Base-by-base conservation (phyloP, 2,329 filamentous ascomycete species). In the Neopestalotiopsis rosae region DNA sequence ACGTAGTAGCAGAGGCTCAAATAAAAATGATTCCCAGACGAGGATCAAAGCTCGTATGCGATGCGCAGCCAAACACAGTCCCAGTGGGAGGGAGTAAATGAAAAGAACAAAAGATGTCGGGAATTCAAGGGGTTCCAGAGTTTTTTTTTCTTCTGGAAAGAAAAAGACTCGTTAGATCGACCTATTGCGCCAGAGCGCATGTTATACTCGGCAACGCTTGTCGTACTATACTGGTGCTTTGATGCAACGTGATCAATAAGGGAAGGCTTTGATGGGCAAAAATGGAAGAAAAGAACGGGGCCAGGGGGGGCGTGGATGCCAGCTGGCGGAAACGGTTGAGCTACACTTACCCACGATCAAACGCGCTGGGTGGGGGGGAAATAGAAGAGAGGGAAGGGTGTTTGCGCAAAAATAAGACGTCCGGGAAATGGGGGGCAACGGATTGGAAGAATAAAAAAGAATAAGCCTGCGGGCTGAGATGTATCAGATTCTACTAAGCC, bases 231-330 rank as follows among this genome's bases (percentile, higher is more conserved):
- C 45, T 52, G 45, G 45, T 20, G 45, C 45, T 52, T 52, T 52
- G 45, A 52, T 52, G 45, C 45, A 52, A 52, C 45, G 45, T 52
- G 45, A 52, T 52, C 45, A 52, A 52, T n/a, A 17, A 52, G 45
- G 45, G 45, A 52, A 52, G 20, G 45, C n/a, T 52, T 20, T 9
- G 6, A 52, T 52, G 45, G 34, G 34, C 34, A 38, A 38, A 38
- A 38, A 38, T 38, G 34, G 34, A 38, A 38, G 10, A 38, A 38
- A 38, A 38, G 10, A 10, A 38, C 10, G 34, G 45, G 45, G 57
- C 17, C 17, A 24, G 57, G 17, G n/a, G n/a, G 24, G 14, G 24
- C 28, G 20, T 14, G 56, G 56, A 32, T 59, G 57, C 14, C 57
- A 28, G 13, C 14, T 34, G 24, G 24, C 57, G 57, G 57, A 24